Base-by-base conservation (phyloP, 805 yeast species). In the Teunomyces kruisii region DNA sequence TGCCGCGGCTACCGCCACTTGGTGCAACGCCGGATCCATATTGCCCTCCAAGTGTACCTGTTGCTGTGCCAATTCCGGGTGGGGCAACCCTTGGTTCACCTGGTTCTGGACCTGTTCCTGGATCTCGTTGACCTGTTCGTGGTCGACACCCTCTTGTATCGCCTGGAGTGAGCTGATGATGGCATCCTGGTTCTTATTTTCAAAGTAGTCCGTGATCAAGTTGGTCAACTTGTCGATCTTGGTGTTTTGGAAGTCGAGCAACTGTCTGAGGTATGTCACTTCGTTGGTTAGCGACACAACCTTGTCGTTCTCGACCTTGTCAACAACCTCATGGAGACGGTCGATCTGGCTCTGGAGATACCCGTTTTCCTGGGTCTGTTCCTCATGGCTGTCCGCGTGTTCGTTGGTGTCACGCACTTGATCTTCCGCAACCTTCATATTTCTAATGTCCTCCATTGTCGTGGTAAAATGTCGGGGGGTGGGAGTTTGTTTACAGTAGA, bases 1-100 rank as follows among this genome's bases (percentile, higher is more conserved):
- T 3, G 62, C 72, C 1, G 72, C 70, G 6, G 70, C 73, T 32
- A 58, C 69, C 1, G 72, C 72, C 31, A 67, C 72, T 43, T 64
- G 66, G 38, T 68, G 74, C 29, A 70, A 58, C 31, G 65, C 72
- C 3, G 75, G 74, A 53, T 70, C 75, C 68, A 70, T 67, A 43
- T 64, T 66, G 30, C 66, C 62, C 19, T 67, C 74, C 37, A 64
- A 49, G 41, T 43, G 55, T 38, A 53, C 57, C 45, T 40, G 52
- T 36, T 51, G 56, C 32, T 47, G 53, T 3, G 35, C 44, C 24
- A 47, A 42, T 13, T 49, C 55, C 2, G 29, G 24, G 12, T 43
- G 44, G 16, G 41, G 47, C 30, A 51, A 58, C 32, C n/a, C n/a
- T n/a, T 58, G 62, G 39, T 56, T 51, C 3, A 54, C 56, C 14